Evolutionary conservation across 805 yeast genomes (phyloP).

Genomic region (Candida nitratophila): DNA sequence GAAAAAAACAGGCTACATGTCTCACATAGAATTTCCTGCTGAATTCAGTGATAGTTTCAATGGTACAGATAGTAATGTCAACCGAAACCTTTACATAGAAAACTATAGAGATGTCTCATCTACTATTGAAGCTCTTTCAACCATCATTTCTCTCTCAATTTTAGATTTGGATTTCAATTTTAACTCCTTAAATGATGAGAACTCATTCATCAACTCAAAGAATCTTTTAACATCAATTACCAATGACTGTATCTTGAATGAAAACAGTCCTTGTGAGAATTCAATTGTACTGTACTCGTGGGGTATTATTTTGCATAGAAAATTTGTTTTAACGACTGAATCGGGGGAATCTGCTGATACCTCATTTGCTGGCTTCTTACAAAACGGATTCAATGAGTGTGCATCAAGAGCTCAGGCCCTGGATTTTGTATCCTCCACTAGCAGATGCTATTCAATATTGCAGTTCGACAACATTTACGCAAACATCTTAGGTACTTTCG

Average conservation of each 20-base stretch:
- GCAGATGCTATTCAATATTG: constrained; percentile 33
- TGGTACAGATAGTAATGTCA: not conserved
- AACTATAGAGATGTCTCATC: not conserved
- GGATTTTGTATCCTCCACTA: constrained; percentile 40
- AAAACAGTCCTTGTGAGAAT: constrained; percentile 7
- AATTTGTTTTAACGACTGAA: constrained; percentile 31
- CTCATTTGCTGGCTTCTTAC: constrained; percentile 11
- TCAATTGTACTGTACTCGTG: constrained; percentile 56
- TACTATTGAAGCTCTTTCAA: constrained; percentile 38
- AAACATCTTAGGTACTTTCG: constrained; percentile 39
- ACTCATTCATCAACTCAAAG: constrained; percentile 35
- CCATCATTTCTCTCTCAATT: constrained; percentile 43
- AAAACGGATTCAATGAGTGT: constrained; percentile 23
- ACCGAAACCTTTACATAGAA: not conserved
- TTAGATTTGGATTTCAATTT: constrained; percentile 50
- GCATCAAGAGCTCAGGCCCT: constrained; percentile 32
- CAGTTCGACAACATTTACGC: constrained; percentile 44
- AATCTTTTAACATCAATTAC: constrained; percentile 33
- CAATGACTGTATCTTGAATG: constrained; percentile 21
- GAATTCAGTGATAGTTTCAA: not conserved
- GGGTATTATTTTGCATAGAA: constrained; percentile 54
- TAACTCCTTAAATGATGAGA: constrained; percentile 31
- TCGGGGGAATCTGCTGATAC: constrained; percentile 17
- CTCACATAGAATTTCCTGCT: not conserved
- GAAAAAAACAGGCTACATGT: constrained; percentile 19